Base-by-base conservation (phyloP, 768 basidiomycete species). In the Agaricus blazei region DNA sequence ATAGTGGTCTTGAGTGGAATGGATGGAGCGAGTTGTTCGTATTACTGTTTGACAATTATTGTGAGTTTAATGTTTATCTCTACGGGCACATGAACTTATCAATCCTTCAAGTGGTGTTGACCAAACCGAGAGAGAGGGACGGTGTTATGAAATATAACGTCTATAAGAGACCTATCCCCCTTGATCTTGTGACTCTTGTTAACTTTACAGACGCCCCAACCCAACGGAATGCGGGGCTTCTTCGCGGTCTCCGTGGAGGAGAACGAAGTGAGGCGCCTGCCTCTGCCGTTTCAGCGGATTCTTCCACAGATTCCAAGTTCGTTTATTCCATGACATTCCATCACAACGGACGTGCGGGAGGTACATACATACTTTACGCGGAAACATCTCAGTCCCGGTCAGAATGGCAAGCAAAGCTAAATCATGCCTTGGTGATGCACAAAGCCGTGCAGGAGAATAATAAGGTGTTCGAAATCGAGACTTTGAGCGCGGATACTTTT, bases 381-480 rank as follows among this genome's bases (percentile, higher is more conserved):
- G 93, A 98, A 54, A 79, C 84, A 0, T 68, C 80, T 2, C 81
- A 84, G 27, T 77, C 78, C 4, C 82, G 96, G 3, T 64, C 73
- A 12, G 92, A 95, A 58, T 99, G 97, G 96, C 88, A 89, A 65
- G 77, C 84, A 64, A 94, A 91, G 70, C 73, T 98, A n/a, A 85
- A 91, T 55, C 93, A 96, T 69, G 93, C 94, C 7, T 79, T 93
- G 40, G 90, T 87, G 8, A 64, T 96, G 58, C 83, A 95, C 24
- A 85, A 83, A 63, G 87, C 90, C 37, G 93, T 94, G 19, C 88
- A 95, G 62, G 95, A 98, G 62, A 84, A 87, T 29, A 93, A 92
- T 70, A 93, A 92, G 72, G 91, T 93, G n/a, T 97, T 98, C 63
- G 94, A 95, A 71, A 79, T 93, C 60, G 91, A 92, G 64, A 90